Evolutionary conservation across 441 rosid species (phyloP).

Genomic region (Flueggea neowawraea): DNA sequence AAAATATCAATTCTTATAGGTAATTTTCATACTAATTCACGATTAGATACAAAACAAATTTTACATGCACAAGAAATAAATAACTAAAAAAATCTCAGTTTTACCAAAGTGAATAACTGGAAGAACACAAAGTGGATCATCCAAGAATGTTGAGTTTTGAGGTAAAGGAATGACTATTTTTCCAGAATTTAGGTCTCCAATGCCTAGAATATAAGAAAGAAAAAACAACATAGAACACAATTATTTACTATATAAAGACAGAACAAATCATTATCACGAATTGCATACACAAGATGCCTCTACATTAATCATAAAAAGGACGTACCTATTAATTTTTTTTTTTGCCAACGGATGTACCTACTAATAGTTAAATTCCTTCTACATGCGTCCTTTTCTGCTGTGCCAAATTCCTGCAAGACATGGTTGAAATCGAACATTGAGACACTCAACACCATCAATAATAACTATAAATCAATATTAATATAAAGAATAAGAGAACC

Average conservation of each 20-base stretch:
- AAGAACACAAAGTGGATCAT: constrained; percentile 93
- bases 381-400: constrained; percentile 92
- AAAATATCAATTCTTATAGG: no score
- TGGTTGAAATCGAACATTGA: constrained; percentile 8
- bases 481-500: background rate
- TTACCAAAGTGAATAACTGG: constrained; percentile 95
- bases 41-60: background rate
- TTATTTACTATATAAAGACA: background rate
- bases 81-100: constrained; percentile 8
- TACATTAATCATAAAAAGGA: background rate
- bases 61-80: constrained; percentile 3
- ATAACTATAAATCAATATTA: no score
- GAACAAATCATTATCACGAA: background rate
- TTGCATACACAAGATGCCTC: background rate
- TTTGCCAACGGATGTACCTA: constrained; percentile 69
- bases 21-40: no score
- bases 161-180: constrained; percentile 84
- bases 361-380: constrained; percentile 94
- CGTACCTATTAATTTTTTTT: no score
- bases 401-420: constrained; percentile 74
- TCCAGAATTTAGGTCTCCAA: constrained; percentile 78
- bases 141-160: constrained; percentile 78
- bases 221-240: background rate
- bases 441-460: background rate
- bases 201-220: constrained; percentile 40